Conservation (phyloP, 805 yeast genomes). For the Yarrowia sp. region DNA sequence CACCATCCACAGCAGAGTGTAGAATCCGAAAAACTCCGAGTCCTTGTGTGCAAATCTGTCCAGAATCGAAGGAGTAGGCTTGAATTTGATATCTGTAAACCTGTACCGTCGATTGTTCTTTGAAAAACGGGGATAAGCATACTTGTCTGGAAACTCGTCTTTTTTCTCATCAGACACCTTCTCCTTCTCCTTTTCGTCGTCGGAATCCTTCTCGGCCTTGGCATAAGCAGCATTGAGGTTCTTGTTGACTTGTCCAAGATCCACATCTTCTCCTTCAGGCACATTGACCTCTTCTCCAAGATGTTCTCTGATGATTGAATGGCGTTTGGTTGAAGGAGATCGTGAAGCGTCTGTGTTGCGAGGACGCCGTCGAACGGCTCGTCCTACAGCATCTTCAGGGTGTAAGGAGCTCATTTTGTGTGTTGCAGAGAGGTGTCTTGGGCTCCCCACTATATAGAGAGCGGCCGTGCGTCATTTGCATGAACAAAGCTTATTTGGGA, state of each 20-base stretch:
- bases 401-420: background rate
- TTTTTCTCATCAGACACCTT: background rate
- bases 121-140: conserved; percentile 19
- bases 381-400: conserved; percentile 3
- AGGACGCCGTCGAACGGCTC: background rate
- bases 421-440: background rate
- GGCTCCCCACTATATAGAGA: conserved; percentile 7
- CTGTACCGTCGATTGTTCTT: conserved; percentile 22
- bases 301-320: conserved; percentile 11
- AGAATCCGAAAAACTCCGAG: conserved; percentile 67
- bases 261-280: background rate
- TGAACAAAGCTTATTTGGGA: too few relatives aligned
- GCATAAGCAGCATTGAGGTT: background rate
- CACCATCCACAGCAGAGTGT: conserved; percentile 51
- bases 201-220: conserved; percentile 21
- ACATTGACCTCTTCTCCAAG: conserved; percentile 4
- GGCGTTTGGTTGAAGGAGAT: conserved; percentile 14
- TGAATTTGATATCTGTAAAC: conserved; percentile 23
- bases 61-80: conserved; percentile 20
- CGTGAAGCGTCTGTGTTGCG: background rate
- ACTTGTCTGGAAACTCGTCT: conserved; percentile 9
- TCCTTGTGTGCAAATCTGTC: conserved; percentile 3
- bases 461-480: conserved; percentile 18
- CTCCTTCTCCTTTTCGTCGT: conserved; percentile 2
- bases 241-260: conserved; percentile 1